Evolutionary conservation across 768 basidiomycete genomes (phyloP), one percentile per base, ranked within the genome.

Genomic region (Russula virescens): DNA sequence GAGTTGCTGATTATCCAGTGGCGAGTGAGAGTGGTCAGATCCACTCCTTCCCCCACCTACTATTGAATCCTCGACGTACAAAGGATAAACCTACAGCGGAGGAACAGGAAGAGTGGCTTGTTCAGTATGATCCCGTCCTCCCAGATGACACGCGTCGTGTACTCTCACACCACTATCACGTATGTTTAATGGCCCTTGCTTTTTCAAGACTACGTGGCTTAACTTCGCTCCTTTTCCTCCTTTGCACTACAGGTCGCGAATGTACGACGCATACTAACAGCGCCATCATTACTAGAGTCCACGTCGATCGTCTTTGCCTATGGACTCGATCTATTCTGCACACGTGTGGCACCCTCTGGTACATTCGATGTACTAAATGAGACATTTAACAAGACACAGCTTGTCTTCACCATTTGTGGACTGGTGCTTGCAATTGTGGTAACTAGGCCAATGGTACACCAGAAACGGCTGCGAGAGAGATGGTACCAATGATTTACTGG

Each of bases 291-390:
- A 2, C 82, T 97, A 26, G 96, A 98, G 73, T 95, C 93, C 5
- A 98, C 94, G 0, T 94, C 94, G 0, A 75, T 98, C 7, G 83
- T 98, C 28, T 85, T 98, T 69, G 84, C 86, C 1, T 86, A 87
- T 69, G 95, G 96, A 5, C 79, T 94, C 9, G 96, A 98, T 74
- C 78, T 98, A 66, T 98, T 98, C 81, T 77, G 86, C 28, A 91
- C 91, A 13, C 83, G 93, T 18, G 81, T 91, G 5, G 82, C 90
- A 43, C 93, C 95, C 1, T 94, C 92, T 13, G 85, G 83, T 45
- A 92, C 93, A 21, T 98, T 98, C 69, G 96, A 98, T 70, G 86
- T 97, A 26, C 81, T 98, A 9, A 91, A 83, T 68, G 89, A 94
- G 73, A 86, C 79, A 69, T 98, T 98, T 74, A 98, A 98, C 78